Base-by-base conservation (phyloP, 192 early-diverging fungal genomes). In the Chytriomyces sp. region DNA sequence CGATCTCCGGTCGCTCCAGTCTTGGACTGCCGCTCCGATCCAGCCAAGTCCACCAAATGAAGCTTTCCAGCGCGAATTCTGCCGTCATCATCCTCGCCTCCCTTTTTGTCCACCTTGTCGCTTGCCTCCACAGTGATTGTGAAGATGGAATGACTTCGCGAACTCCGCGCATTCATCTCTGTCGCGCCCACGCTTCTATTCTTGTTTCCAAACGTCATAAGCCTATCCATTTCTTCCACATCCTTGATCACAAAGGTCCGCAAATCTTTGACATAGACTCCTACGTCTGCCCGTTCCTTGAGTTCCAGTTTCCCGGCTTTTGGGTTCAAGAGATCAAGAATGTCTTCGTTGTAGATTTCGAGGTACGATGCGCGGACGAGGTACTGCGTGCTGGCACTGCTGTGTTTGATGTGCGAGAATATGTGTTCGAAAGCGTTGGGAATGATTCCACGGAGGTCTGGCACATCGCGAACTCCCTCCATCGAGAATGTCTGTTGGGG, bases 261-360 rank as follows among this genome's bases (percentile, higher is more conserved):
- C 18, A 91, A 78, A 73, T 90, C 90, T 64, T 87, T 90, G 48
- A 91, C 89, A 65, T 91, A 91, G 6, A 91, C 83, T 20, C 89
- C 89, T 20, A 81, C 86, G 61, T 91, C 90, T 8, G 88, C 69
- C 24, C 86, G 79, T 79, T 91, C 90, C 72, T 90, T 90, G 69
- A 91, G 75, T 20, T 91, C 90, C 48, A 91, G 83, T 59, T 86
- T 83, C 11, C 79, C 82, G 28, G 77, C 78, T 67, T 85, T 90
- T 78, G 83, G 91, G 74, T 93, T 94, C 24, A 97, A 85, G 53
- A 97, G 81, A 75, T 97, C 96, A 62, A 90, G 90, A 67, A 97
- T 94, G 64, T 91, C 90, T 81, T 97, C 96, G 79, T 97, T 96
- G 87, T 97, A 97, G 78, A 96, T 96, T 70, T 97, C 95, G 64